Percentiles rank a stretch among this genome's conserved stretches.
Conservation (phyloP, 495 filamentous ascomycete species). For the Cetradonia linearis region DNA sequence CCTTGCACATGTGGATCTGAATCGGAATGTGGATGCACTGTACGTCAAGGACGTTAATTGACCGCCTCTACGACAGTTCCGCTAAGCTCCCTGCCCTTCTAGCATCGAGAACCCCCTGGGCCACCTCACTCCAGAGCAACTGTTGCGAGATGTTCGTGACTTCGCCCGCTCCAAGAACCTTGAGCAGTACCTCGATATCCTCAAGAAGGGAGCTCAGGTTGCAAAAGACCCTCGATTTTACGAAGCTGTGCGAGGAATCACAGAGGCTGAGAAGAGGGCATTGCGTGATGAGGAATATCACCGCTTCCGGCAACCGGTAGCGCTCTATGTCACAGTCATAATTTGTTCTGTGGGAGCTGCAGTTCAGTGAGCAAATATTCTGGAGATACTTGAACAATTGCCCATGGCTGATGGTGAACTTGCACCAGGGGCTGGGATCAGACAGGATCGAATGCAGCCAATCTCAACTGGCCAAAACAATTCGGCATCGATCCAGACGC, state of each 20-base stretch:
- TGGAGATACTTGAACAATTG: not conserved
- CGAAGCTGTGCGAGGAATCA: conserved; percentile 40
- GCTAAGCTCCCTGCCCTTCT: not conserved
- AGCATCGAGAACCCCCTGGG: conserved; percentile 51
- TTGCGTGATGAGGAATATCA: conserved; percentile 49
- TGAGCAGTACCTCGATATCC: conserved; percentile 45
- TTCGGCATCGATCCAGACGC: conserved; percentile 38
- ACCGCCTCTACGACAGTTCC: not conserved
- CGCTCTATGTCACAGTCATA: conserved; percentile 52
- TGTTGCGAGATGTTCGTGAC: conserved; percentile 46
- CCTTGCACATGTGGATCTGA: conserved; percentile 20
- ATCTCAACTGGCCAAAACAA: conserved; percentile 49
- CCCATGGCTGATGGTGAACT: conserved; percentile 5
- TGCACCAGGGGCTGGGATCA: conserved; percentile 50
- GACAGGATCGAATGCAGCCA: conserved; percentile 67
- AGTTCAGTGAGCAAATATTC: conserved; percentile 36
- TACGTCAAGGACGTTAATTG: conserved; percentile 4
- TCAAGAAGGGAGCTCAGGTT: conserved; percentile 57
- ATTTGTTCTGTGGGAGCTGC: conserved; percentile 43
- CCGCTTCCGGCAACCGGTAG: conserved; percentile 51
- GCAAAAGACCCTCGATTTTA: conserved; percentile 43
- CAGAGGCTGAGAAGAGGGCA: conserved; percentile 41
- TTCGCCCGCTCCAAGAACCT: conserved; percentile 48
- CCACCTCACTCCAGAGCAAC: conserved; percentile 43
- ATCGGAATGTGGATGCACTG: conserved; percentile 23